Conservation (phyloP, 768 basidiomycete genomes). For the Boletus barrowsii region DNA sequence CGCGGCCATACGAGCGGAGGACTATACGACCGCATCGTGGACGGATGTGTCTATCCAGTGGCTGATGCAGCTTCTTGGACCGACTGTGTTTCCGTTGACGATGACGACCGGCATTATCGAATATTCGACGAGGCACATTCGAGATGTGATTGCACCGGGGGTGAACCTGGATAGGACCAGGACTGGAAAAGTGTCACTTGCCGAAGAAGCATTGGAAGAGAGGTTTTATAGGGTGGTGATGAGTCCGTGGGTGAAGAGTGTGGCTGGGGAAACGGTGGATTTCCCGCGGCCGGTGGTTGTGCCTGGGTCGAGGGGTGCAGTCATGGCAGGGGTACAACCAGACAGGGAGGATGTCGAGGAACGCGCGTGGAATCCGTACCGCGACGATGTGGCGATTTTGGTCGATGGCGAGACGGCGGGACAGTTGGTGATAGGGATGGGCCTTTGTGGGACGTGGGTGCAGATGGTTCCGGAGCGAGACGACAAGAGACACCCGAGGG, state of each 20-base stretch:
- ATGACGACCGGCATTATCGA: conserved; percentile 65
- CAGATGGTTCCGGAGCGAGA: conserved; percentile 24
- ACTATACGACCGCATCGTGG: conserved; percentile 29
- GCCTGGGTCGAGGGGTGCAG: conserved; percentile 28
- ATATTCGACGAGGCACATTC: conserved; percentile 56
- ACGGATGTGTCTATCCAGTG: conserved; percentile 23
- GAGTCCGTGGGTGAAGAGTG: conserved; percentile 45
- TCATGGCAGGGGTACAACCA: not conserved
- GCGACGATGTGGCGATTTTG: conserved; percentile 29
- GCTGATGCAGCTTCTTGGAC: conserved; percentile 48
- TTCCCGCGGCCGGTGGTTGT: conserved; percentile 35
- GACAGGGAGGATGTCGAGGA: not conserved
- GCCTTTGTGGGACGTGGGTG: conserved; percentile 36
- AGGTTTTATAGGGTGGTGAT: conserved; percentile 47
- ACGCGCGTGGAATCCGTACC: conserved; percentile 37
- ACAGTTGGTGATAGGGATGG: conserved; percentile 29
- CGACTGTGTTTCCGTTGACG: conserved; percentile 52
- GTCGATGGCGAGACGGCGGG: conserved; percentile 17
- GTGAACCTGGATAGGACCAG: not conserved
- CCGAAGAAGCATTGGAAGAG: conserved; percentile 44
- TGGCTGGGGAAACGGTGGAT: conserved; percentile 34
- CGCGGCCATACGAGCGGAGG: conserved; percentile 21
- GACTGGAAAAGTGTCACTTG: conserved; percentile 7
- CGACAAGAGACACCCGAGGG: conserved; percentile 4
- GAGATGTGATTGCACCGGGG: conserved; percentile 40